Evolutionary conservation across 352 stramenopile genomes (phyloP).

Genomic region (Globisporangium uncinulatum): DNA sequence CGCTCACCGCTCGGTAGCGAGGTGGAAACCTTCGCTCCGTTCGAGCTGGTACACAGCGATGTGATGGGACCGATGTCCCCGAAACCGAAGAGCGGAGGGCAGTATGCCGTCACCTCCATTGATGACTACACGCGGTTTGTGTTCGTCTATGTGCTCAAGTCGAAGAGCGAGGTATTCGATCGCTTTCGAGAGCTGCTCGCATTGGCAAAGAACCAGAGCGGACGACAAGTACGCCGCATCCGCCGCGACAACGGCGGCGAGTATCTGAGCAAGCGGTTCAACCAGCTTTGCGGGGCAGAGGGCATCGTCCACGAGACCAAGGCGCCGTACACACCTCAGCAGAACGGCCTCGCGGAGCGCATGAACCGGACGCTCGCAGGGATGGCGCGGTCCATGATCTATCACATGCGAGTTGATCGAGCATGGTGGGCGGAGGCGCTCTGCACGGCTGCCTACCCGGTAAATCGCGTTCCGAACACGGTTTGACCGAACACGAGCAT

Average conservation of each 20-base stretch:
- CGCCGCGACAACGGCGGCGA: not conserved
- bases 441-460: constrained; percentile 9
- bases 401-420: constrained; percentile 14
- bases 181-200: constrained; percentile 5
- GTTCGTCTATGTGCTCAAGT: not conserved
- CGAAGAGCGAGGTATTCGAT: not conserved
- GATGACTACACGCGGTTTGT: constrained; percentile 4
- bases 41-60: not conserved
- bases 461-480: not conserved
- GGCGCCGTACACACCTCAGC: constrained; percentile 21
- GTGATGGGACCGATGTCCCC: not conserved
- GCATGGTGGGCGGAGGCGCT: constrained; percentile 25
- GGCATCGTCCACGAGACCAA: constrained; percentile 21
- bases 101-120: constrained; percentile 13
- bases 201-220: not conserved
- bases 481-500: not conserved
- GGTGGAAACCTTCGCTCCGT: not conserved
- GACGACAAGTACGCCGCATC: not conserved
- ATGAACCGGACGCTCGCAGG: constrained; percentile 23
- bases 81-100: not conserved
- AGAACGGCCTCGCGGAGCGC: constrained; percentile 25
- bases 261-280: not conserved
- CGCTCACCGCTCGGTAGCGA: not conserved
- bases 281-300: not conserved
- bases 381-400: constrained; percentile 18